Evolutionary conservation across 192 early-diverging fungal genomes (phyloP), one percentile per base, ranked within the genome.

Genomic region (Dissophora ornata): DNA sequence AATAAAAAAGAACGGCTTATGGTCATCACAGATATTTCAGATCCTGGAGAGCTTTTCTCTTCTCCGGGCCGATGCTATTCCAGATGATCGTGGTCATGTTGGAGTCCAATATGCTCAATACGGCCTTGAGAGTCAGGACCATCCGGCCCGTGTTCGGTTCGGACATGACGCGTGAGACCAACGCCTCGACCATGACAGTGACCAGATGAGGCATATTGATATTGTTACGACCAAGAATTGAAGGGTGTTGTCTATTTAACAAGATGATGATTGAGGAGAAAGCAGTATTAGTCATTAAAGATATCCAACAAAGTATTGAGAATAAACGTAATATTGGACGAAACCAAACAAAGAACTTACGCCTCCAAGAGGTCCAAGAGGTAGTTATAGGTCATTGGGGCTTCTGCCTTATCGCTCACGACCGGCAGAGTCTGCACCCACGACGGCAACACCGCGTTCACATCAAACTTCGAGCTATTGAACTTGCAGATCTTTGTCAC

Each of bases 371-470:
- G 79, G 48, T 91, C 88, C 36, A 94, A 62, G 36, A 96, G 81
- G 48, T 90, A 93, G 62, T 83, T 79, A 81, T 96, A 96, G 0
- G 86, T 86, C 42, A 82, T 62, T 2, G 90, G 83, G 11, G 92
- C 95, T 71, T 97, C 96, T 38, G 93, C 93, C 48, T 92, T 90
- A 80, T 99, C 97, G 59, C 94, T 67, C n/a, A 88, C 60, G 58
- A 99, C 86, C 3, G 97, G 97, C 61, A 99, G 80, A 15, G 85
- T 80, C 1, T 80, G 67, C 54, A 97, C 82, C 97, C 97, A 99
- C 3, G 84, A 74, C 45, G 82, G 82, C 57, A 92, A 65, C 29
- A 93, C 86, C 4, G 65, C 46, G 21, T 86, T 83, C 15, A 86
- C 73, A 64, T 92, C 88, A 58, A 90, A 79, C 57, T 91, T 80